Conservation (phyloP, 2,329 filamentous ascomycete genomes). For the Scedosporium minutisporum region DNA sequence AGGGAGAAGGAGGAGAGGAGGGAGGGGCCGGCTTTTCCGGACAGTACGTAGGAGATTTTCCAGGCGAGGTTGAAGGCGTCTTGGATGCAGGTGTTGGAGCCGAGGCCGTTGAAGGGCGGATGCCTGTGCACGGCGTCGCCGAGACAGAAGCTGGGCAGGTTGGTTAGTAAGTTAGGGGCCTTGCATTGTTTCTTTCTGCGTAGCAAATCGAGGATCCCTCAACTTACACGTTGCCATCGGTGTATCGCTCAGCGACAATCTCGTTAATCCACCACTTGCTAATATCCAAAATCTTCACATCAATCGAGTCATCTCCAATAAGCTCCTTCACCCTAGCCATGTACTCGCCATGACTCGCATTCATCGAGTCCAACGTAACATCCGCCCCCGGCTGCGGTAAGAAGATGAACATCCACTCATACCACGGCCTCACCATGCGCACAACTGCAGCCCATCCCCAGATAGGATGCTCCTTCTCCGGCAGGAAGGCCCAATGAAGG, state of each 20-base stretch:
- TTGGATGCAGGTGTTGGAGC: slow-evolving; percentile 49
- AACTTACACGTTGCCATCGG: slow-evolving; percentile 30
- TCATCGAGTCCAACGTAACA: slow-evolving; percentile 15
- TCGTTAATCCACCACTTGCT: slow-evolving; percentile 54
- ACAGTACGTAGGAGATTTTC: slow-evolving; percentile 39
- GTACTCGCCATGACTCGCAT: slow-evolving; percentile 37
- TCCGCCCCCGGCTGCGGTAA: slow-evolving; percentile 31
- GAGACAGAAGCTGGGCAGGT: slow-evolving; percentile 34
- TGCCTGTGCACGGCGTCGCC: slow-evolving; percentile 51
- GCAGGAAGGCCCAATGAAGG: slow-evolving; percentile 50
- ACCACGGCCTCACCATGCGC: slow-evolving; percentile 55
- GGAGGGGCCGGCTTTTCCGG: slow-evolving; percentile 18
- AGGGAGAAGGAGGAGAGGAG: slow-evolving; percentile 32
- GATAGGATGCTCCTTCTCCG: slow-evolving; percentile 37
- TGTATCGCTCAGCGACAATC: slow-evolving; percentile 48
- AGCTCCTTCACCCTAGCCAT: slow-evolving; percentile 33
- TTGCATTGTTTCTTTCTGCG: too few species aligned
- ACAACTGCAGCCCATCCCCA: slow-evolving; percentile 41
- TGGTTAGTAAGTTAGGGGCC: background rate
- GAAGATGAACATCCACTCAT: slow-evolving; percentile 52
- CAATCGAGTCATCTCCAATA: slow-evolving; percentile 43
- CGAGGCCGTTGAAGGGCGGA: slow-evolving; percentile 46
- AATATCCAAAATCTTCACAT: slow-evolving; percentile 38
- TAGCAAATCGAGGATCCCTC: background rate
- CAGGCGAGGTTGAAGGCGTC: slow-evolving; percentile 47